Evolutionary conservation across 148 eudicot genomes (phyloP).

Genomic region (Amaranthus palmeri): DNA sequence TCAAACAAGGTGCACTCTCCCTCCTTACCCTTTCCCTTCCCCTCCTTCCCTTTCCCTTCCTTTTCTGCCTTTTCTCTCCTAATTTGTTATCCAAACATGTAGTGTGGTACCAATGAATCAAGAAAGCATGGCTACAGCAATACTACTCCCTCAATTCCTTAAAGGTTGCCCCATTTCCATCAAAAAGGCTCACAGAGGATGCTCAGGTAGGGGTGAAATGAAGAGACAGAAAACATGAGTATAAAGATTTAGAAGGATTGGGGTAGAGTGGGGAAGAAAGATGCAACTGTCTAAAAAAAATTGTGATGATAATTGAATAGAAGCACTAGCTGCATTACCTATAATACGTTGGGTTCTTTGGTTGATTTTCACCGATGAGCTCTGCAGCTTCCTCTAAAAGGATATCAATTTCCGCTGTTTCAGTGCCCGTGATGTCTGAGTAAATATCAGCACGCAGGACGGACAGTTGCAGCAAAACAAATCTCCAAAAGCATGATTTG

Average conservation of each 20-base stretch:
- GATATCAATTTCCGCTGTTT: conserved; percentile 79
- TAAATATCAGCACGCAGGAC: conserved; percentile 68
- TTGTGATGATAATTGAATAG: not conserved
- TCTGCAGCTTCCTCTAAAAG: conserved; percentile 96
- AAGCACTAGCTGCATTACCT: conserved; percentile 38
- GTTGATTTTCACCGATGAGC: conserved; percentile 78
- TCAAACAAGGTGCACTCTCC: too few relatives aligned
- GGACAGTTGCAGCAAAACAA: conserved; percentile 80
- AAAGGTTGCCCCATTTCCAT: too few relatives aligned
- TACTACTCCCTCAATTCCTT: too few relatives aligned
- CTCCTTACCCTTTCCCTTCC: too few relatives aligned
- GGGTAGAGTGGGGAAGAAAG: not conserved
- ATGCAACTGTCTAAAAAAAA: not conserved
- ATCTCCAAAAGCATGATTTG: conserved; percentile 89
- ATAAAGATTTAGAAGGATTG: too few relatives aligned
- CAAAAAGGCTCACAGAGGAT: too few relatives aligned
- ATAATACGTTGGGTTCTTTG: conserved; percentile 86
- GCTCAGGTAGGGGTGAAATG: not conserved
- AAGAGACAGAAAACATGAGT: too few relatives aligned
- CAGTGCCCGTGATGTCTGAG: conserved; percentile 49
- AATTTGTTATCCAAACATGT: not conserved
- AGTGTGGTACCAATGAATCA: not conserved
- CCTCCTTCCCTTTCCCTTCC: too few relatives aligned
- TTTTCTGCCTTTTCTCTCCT: not conserved
- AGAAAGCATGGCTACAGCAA: not conserved